Conservation (phyloP, 106 monocot genomes). For the Chionographis japonica region DNA sequence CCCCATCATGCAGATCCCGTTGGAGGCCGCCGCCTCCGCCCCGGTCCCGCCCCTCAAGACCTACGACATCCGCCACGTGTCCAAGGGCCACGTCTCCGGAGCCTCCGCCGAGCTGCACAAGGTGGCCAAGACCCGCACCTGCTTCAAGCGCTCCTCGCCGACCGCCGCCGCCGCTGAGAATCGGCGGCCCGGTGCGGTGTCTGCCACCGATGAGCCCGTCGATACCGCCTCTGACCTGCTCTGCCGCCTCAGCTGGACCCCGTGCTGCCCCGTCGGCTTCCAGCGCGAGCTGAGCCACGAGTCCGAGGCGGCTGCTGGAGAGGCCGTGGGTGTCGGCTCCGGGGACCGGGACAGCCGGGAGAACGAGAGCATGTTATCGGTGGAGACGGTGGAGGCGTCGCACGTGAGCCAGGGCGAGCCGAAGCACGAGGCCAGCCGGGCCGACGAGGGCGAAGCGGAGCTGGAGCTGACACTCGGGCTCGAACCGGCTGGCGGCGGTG, state of each 20-base stretch:
- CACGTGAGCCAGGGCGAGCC: slow-evolving; percentile 47
- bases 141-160: slow-evolving; percentile 39
- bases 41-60: slow-evolving; percentile 35
- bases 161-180: not conserved
- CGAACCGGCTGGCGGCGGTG: not conserved
- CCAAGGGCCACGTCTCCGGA: slow-evolving; percentile 11
- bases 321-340: not conserved
- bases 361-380: slow-evolving; percentile 27
- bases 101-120: slow-evolving; percentile 25
- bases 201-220: too few species aligned
- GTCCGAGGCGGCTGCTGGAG: slow-evolving; percentile 16
- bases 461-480: slow-evolving; percentile 56
- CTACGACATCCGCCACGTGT: slow-evolving; percentile 66
- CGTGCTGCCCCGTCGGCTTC: not conserved
- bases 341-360: slow-evolving; percentile 1
- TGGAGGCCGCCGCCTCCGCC: slow-evolving; percentile 25
- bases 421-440: not conserved
- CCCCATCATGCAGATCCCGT: slow-evolving; percentile 33
- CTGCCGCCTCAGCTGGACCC: not conserved
- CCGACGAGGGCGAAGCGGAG: slow-evolving; percentile 26
- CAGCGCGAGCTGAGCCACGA: slow-evolving; percentile 25
- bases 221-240: not conserved
- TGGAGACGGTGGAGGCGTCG: slow-evolving; percentile 22
- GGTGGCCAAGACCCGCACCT: slow-evolving; percentile 20
- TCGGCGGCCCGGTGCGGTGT: too few species aligned